Evolutionary conservation across 805 yeast genomes (phyloP), one percentile per base, ranked within the genome.

Genomic region (Candida ulmi): DNA sequence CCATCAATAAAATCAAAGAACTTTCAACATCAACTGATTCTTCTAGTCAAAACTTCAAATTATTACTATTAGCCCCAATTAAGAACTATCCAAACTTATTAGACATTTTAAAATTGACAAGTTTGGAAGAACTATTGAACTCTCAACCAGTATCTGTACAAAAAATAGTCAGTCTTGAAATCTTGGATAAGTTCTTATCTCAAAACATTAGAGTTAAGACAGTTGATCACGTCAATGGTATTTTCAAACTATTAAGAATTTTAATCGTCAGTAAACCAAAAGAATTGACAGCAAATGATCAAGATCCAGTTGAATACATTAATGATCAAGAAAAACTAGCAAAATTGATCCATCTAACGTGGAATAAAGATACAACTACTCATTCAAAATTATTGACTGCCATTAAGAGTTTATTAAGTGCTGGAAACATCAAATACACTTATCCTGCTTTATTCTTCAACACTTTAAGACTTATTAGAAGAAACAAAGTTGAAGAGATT

Each of bases 391-490:
- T 80, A 34, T 57, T 79, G 9, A 62, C 65, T 29, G 56, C 55
- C 2, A 66, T 78, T 6, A 69, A 68, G 41, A 69, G 68, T 42
- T 71, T 72, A 31, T 66, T 85, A 38, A 60, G 69, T 37, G 71
- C 71, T 27, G 82, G 82, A n/a, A 77, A 79, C 47, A 71, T 79
- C 32, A 71, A 71, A 44, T 78, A 71, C 55, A 82, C 93, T 0
- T 85, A 80, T 55, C 95, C 96, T 4, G 74, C 96, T 1, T 62
- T 91, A 31, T 74, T 88, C 21, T 71, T 78, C 38, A 70, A 70
- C 37, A 72, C 80, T 17, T 66, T 88, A 50, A 73, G 70, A 52
- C 61, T 84, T 18, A 71, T 85, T 23, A 73, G 85, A 49, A 66
- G 71, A 35, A 52, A 63, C 33, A 55, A 64, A 35, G 40, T 51